Evolutionary conservation across 73 alveolate genomes (phyloP).

Genomic region (Effrenium voratum): DNA sequence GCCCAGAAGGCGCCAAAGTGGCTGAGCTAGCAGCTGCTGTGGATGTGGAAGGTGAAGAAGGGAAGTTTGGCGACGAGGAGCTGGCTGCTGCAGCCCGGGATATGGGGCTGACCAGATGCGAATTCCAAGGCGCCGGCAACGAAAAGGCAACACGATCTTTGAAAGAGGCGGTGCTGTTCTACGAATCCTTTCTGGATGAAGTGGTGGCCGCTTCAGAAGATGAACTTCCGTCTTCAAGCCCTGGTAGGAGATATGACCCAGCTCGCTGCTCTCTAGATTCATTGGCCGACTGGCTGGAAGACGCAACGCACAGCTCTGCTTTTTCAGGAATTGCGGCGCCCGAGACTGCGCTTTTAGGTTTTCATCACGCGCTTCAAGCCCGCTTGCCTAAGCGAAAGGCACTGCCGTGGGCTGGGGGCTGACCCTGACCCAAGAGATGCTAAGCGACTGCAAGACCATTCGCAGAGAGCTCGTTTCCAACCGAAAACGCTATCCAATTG

Average conservation of each 20-base stretch:
- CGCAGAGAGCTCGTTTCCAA: not conserved
- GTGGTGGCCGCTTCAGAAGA: not conserved
- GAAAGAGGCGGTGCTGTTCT: not conserved
- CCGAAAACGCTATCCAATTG: not conserved
- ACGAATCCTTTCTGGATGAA: not conserved
- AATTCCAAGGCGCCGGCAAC: not conserved
- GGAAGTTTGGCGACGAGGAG: too few relatives aligned
- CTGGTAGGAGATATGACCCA: too few relatives aligned
- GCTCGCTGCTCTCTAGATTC: not conserved
- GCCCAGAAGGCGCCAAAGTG: too few relatives aligned
- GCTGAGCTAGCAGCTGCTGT: too few relatives aligned
- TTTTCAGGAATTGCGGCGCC: slow-evolving; percentile 36
- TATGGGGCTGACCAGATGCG: not conserved
- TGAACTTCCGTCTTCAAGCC: not conserved
- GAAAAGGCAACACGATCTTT: not conserved
- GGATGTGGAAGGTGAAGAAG: too few relatives aligned
- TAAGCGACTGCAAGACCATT: not conserved
- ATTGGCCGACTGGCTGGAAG: not conserved
- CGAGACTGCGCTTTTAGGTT: not conserved
- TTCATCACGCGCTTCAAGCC: not conserved
- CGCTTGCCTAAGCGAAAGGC: not conserved
- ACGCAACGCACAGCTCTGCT: not conserved
- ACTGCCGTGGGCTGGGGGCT: not conserved
- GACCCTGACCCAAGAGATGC: not conserved
- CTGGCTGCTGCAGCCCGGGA: too few relatives aligned